Evolutionary conservation across 208 protist species (phyloP).

Genomic region (Trypanosomatidae sp.): DNA sequence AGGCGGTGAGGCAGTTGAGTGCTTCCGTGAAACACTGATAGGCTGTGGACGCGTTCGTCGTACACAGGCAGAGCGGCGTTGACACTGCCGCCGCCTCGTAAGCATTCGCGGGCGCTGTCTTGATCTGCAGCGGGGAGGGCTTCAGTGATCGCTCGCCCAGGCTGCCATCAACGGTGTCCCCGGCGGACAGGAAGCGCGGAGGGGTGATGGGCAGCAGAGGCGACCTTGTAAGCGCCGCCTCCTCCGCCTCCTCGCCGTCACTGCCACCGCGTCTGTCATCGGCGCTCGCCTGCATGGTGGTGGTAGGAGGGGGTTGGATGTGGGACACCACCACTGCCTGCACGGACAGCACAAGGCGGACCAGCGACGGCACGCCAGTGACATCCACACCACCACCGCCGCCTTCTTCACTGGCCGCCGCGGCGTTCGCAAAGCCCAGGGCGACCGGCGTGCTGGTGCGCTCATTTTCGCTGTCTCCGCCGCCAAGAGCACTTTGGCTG

Average conservation of each 20-base stretch:
- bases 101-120: neutral
- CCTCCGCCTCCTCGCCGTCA: constrained; percentile 3
- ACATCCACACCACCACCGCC: neutral
- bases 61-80: constrained; percentile 13
- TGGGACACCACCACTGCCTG: constrained; percentile 14
- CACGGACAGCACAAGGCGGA: constrained; percentile 12
- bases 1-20: constrained; percentile 18
- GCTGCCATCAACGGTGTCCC: neutral
- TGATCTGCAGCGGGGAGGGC: neutral
- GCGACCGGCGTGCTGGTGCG: neutral
- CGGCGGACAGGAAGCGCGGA: neutral
- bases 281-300: neutral
- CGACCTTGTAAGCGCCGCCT: neutral
- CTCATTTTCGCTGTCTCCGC: neutral
- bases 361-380: constrained; percentile 15
- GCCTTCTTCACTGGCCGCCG: neutral
- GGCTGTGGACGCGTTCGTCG: constrained; percentile 1
- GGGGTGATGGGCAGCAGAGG: neutral
- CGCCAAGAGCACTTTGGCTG: neutral
- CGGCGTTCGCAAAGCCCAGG: neutral
- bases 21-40: constrained; percentile 27
- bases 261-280: neutral
- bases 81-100: neutral
- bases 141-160: neutral
- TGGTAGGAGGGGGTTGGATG: constrained; percentile 4